Conservation (phyloP, 2,329 filamentous ascomycete species). For the Cylindrodendrum hubeiense region DNA sequence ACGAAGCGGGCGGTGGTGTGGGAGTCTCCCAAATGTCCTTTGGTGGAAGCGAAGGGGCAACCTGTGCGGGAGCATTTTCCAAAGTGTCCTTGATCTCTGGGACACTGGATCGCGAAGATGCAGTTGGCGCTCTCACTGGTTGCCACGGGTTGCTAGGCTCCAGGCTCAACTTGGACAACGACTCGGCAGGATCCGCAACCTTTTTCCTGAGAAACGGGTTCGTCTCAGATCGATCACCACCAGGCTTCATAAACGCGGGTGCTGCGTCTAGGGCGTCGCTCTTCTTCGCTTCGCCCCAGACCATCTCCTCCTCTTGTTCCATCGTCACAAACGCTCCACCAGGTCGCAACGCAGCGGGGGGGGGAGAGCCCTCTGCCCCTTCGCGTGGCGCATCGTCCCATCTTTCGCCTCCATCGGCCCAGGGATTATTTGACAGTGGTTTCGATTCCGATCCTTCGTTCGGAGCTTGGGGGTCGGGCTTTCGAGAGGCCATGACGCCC, state of each 20-base stretch:
- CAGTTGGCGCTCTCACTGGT: slow-evolving; percentile 33
- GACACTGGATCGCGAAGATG: not conserved
- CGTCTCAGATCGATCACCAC: slow-evolving; percentile 54
- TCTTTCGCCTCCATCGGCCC: slow-evolving; percentile 37
- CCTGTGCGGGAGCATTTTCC: slow-evolving; percentile 37
- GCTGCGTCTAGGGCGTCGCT: slow-evolving; percentile 35
- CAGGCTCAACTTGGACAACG: slow-evolving; percentile 58
- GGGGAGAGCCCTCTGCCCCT: slow-evolving; percentile 17
- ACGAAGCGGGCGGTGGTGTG: slow-evolving; percentile 42
- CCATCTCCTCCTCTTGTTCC: slow-evolving; percentile 46
- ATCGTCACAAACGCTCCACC: slow-evolving; percentile 41
- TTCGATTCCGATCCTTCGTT: slow-evolving; percentile 16
- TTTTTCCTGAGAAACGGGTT: slow-evolving; percentile 68
- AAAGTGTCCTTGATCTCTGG: slow-evolving; percentile 28
- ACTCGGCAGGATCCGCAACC: slow-evolving; percentile 47
- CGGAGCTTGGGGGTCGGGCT: slow-evolving; percentile 8
- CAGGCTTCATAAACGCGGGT: slow-evolving; percentile 51
- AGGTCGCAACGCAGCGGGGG: slow-evolving; percentile 50
- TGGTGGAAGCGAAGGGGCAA: not conserved
- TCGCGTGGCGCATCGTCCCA: slow-evolving; percentile 42
- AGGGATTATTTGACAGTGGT: slow-evolving; percentile 41
- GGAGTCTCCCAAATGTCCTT: slow-evolving; percentile 49
- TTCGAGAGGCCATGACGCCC: slow-evolving; percentile 30
- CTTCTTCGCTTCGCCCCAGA: slow-evolving; percentile 46
- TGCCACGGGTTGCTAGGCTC: slow-evolving; percentile 56